These are phyloP conservation scores for Pythium coloratum DNA, from an alignment of 352 stramenopile species.

Conservation along the genomic window DNA sequence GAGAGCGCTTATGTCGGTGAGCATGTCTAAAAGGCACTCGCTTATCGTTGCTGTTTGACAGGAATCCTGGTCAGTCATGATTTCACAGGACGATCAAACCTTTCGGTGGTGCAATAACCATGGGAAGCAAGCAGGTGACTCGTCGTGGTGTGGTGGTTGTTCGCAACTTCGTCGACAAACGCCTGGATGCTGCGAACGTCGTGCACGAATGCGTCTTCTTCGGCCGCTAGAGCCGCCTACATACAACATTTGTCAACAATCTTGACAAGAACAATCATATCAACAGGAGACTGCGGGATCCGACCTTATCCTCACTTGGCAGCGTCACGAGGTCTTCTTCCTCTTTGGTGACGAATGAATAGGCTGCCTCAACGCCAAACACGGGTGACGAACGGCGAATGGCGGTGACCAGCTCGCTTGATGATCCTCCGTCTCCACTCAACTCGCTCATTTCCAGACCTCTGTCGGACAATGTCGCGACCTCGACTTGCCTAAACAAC, in stretches of 20 bases:
- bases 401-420: neutral
- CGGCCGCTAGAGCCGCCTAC: conserved; percentile 5
- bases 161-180: conserved; percentile 16
- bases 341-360: conserved; percentile 6
- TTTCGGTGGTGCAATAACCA: neutral
- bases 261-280: neutral
- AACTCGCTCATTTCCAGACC: neutral
- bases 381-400: neutral
- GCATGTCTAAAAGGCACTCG: conserved; percentile 20
- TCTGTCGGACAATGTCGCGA: neutral
- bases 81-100: neutral
- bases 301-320: neutral
- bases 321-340: neutral
- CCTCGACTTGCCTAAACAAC: neutral
- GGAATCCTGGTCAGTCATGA: neutral
- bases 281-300: neutral
- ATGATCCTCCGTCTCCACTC: neutral
- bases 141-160: neutral
- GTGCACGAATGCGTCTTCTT: conserved; percentile 13
- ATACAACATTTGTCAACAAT: neutral
- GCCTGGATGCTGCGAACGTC: conserved; percentile 11
- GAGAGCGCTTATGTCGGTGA: conserved; percentile 4
- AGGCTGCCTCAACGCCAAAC: neutral
- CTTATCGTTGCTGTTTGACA: conserved; percentile 3
- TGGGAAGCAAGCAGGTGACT: conserved; percentile 5